Conservation (phyloP, 2,329 filamentous ascomycete species). For the Diplodia sapinea region DNA sequence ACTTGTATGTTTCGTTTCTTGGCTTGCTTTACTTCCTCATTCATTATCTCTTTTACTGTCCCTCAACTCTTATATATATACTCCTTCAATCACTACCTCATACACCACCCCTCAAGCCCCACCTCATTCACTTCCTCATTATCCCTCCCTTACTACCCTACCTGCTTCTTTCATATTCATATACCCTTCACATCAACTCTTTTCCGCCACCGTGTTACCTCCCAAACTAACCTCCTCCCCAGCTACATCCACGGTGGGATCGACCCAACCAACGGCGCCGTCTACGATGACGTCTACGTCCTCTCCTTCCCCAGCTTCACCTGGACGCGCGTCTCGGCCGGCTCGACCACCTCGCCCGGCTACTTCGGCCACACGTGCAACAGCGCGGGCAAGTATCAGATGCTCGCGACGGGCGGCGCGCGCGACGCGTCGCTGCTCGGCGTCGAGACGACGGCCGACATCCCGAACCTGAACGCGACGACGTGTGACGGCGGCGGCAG, state of each 20-base stretch:
- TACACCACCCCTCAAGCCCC: no score
- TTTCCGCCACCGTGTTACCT: no score
- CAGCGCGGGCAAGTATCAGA: slow-evolving; percentile 47
- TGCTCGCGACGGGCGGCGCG: slow-evolving; percentile 52
- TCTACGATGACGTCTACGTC: slow-evolving; percentile 54
- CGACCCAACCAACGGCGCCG: slow-evolving; percentile 42
- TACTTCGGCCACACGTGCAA: slow-evolving; percentile 52
- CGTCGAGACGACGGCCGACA: slow-evolving; percentile 27
- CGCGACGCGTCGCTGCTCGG: slow-evolving; percentile 8
- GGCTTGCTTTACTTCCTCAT: no score
- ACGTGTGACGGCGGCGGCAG: slow-evolving; percentile 33
- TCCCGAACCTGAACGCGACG: neutral
- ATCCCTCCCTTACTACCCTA: slow-evolving; percentile 37
- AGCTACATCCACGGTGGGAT: slow-evolving; percentile 56
- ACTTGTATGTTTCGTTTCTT: slow-evolving; percentile 43
- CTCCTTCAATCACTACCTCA: no score
- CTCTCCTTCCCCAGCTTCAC: slow-evolving; percentile 55
- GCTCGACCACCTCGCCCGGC: slow-evolving; percentile 37
- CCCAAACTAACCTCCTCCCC: neutral
- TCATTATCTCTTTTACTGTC: no score
- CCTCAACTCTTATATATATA: no score
- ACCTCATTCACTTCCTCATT: neutral
- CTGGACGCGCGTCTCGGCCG: slow-evolving; percentile 51
- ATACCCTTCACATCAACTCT: no score
- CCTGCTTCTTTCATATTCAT: no score